Conservation (phyloP, 2,329 filamentous ascomycete species). For the Stromatinia cepivora region DNA sequence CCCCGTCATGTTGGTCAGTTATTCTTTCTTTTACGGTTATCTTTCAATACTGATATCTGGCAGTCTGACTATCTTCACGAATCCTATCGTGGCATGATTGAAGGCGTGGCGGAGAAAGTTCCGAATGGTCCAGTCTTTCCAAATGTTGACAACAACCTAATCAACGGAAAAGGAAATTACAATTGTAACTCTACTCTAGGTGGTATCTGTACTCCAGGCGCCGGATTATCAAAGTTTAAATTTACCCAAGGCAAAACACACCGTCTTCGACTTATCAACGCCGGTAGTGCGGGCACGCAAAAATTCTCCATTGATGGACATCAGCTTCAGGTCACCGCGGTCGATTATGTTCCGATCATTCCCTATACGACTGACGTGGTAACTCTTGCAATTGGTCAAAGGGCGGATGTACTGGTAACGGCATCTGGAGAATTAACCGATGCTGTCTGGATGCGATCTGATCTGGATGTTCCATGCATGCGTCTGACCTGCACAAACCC, state of each 20-base stretch:
- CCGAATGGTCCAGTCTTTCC: slow-evolving; percentile 17
- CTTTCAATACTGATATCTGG: background rate
- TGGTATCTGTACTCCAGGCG: slow-evolving; percentile 24
- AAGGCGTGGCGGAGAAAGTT: slow-evolving; percentile 8
- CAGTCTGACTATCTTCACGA: slow-evolving; percentile 42
- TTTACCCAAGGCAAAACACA: slow-evolving; percentile 46
- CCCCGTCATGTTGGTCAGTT: slow-evolving; percentile 41
- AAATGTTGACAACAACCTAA: slow-evolving; percentile 31
- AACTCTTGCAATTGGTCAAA: slow-evolving; percentile 52
- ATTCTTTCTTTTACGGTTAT: background rate
- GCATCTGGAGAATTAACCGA: slow-evolving; percentile 49
- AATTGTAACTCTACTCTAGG: slow-evolving; percentile 19
- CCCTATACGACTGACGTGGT: slow-evolving; percentile 53
- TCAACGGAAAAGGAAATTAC: slow-evolving; percentile 33
- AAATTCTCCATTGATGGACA: slow-evolving; percentile 56
- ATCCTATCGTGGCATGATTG: slow-evolving; percentile 44
- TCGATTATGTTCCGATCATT: slow-evolving; percentile 57
- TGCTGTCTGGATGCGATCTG: slow-evolving; percentile 62
- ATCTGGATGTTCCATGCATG: slow-evolving; percentile 47
- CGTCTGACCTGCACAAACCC: slow-evolving; percentile 48
- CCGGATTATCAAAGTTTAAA: slow-evolving; percentile 36
- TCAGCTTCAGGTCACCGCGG: slow-evolving; percentile 55
- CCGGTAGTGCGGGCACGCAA: slow-evolving; percentile 41
- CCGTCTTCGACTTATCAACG: slow-evolving; percentile 50
- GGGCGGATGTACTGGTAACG: slow-evolving; percentile 47